These are phyloP conservation scores for Fusarium vanettenii DNA, from an alignment of 2,329 filamentous ascomycete genomes.

Conservation along the genomic window DNA sequence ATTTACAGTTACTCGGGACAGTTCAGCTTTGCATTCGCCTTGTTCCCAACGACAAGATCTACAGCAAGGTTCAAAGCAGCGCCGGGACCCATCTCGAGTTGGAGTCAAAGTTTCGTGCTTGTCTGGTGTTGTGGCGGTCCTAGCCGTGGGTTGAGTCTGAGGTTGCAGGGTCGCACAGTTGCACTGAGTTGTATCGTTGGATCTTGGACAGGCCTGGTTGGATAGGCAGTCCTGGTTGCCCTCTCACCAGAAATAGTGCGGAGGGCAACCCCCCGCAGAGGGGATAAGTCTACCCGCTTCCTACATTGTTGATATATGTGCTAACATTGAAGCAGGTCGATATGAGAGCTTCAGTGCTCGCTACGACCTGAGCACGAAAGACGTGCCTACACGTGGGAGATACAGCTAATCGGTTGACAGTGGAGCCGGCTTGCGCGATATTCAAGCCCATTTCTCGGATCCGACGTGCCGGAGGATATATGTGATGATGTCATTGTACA, in stretches of 20 bases:
- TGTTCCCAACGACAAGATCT: conserved; percentile 1
- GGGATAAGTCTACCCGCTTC: conserved; percentile 61
- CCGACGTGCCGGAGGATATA: conserved; percentile 9
- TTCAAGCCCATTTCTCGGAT: conserved; percentile 5
- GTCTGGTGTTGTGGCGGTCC: conserved; percentile 64
- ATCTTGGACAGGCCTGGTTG: conserved; percentile 42
- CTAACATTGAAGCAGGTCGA: conserved; percentile 45
- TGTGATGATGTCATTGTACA: conserved; percentile 29
- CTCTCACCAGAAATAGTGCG: conserved; percentile 62
- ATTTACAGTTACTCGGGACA: conserved; percentile 25
- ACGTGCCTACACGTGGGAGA: background rate
- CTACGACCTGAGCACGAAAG: background rate
- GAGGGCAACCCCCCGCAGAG: conserved; percentile 59
- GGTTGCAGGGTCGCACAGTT: conserved; percentile 23
- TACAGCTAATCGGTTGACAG: background rate
- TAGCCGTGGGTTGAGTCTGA: conserved; percentile 5
- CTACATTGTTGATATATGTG: conserved; percentile 17
- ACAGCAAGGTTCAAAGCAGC: conserved; percentile 42
- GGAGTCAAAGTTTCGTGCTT: conserved; percentile 95
- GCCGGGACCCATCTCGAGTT: conserved; percentile 89
- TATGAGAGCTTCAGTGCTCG: background rate
- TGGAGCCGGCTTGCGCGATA: conserved; percentile 17
- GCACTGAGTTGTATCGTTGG: conserved; percentile 34
- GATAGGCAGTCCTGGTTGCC: conserved; percentile 60
- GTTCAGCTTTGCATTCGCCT: conserved; percentile 17